These are phyloP conservation scores for Pleurotus platypus DNA, from an alignment of 768 basidiomycete genomes.

Conservation along the genomic window DNA sequence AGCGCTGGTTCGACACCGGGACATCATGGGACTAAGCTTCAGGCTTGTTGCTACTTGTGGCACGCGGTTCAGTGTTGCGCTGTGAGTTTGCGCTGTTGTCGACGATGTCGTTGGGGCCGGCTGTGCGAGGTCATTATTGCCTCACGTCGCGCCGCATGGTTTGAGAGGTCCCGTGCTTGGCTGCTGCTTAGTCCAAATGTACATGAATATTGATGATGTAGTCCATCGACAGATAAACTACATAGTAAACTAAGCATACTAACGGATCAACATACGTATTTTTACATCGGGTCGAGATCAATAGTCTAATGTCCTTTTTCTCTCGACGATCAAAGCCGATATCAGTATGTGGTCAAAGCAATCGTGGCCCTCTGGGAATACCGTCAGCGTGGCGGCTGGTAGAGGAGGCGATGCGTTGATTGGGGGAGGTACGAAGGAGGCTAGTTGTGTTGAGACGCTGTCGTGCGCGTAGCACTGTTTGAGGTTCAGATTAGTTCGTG, in stretches of 20 bases:
- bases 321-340: slow-evolving; percentile 38
- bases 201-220: too few species aligned
- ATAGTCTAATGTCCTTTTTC: slow-evolving; percentile 26
- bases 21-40: not conserved
- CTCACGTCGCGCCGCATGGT: too few species aligned
- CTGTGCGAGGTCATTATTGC: not conserved
- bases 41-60: not conserved
- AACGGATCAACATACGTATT: too few species aligned
- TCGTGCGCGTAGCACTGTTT: slow-evolving; percentile 27
- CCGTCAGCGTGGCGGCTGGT: slow-evolving; percentile 40
- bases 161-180: too few species aligned
- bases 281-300: not conserved
- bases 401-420: slow-evolving; percentile 42
- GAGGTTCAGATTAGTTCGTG: not conserved
- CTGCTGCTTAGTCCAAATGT: too few species aligned
- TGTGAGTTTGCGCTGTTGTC: slow-evolving; percentile 3
- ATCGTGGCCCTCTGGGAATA: slow-evolving; percentile 42
- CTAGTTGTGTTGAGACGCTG: slow-evolving; percentile 29
- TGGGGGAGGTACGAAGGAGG: slow-evolving; percentile 44
- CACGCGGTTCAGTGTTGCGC: not conserved
- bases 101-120: not conserved
- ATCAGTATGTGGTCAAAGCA: slow-evolving; percentile 42
- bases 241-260: too few species aligned
- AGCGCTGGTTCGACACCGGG: not conserved
- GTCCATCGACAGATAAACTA: too few species aligned